Evolutionary conservation across 2,329 filamentous ascomycete species (phyloP).

Genomic region (Hypoxylon sp.): DNA sequence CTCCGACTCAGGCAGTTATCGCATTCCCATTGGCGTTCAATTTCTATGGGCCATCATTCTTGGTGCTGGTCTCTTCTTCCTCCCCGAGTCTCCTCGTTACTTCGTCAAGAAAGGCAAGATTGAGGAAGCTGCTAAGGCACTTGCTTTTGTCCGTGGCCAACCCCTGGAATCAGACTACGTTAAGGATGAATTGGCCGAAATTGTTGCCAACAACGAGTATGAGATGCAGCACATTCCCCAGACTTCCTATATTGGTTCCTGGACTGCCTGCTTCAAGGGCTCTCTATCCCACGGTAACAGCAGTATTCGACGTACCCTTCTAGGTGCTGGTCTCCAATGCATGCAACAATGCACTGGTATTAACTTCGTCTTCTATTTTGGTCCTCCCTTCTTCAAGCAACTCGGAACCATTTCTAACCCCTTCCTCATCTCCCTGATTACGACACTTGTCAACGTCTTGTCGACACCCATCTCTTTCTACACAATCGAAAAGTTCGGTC

Average conservation of each 20-base stretch:
- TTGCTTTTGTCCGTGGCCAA: conserved; percentile 75
- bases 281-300: conserved; percentile 68
- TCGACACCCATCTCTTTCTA: conserved; percentile 81
- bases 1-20: conserved; percentile 73
- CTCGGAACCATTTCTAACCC: conserved; percentile 75
- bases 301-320: conserved; percentile 68
- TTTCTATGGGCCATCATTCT: conserved; percentile 66
- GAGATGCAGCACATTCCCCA: conserved; percentile 73
- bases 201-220: conserved; percentile 81
- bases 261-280: conserved; percentile 71
- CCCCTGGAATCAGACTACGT: conserved; percentile 75
- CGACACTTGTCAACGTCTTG: conserved; percentile 81
- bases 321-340: conserved; percentile 55
- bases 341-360: conserved; percentile 66
- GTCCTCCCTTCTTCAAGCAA: conserved; percentile 78
- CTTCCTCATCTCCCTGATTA: conserved; percentile 81
- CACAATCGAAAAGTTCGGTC: conserved; percentile 78
- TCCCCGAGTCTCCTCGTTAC: conserved; percentile 79
- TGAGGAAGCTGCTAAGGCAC: conserved; percentile 70
- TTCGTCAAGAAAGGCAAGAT: conserved; percentile 77
- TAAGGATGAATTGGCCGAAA: conserved; percentile 78
- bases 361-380: conserved; percentile 83
- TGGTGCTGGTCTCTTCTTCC: conserved; percentile 56
- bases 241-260: conserved; percentile 70
- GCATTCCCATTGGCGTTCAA: conserved; percentile 79